phyloP scores from a whole-genome alignment of 495 filamentous ascomycete genomes.

The Cryomyces minteri region DNA sequence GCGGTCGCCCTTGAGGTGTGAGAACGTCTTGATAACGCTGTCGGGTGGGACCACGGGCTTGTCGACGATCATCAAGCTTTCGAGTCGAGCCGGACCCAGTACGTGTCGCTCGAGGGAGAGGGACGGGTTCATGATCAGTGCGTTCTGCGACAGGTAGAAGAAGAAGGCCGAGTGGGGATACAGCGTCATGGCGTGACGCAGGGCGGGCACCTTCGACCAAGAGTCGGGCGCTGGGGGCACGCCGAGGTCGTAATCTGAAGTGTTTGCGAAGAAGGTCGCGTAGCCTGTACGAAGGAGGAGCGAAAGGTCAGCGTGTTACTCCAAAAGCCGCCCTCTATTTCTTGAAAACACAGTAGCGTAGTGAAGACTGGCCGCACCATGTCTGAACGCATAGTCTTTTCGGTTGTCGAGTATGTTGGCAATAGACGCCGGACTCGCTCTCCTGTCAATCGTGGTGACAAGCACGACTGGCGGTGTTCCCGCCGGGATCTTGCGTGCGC shows the following conservation, averaged over 20 bases:
- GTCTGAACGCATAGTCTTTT: slow-evolving; percentile 65
- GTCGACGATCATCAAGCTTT: slow-evolving; percentile 69
- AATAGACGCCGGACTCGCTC: slow-evolving; percentile 39
- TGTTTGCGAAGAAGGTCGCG: slow-evolving; percentile 59
- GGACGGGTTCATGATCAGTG: slow-evolving; percentile 78
- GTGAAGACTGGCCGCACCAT: slow-evolving; percentile 44
- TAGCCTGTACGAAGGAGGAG: slow-evolving; percentile 41
- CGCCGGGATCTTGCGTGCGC: slow-evolving; percentile 28
- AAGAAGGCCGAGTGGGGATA: slow-evolving; percentile 58
- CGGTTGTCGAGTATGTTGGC: slow-evolving; percentile 65
- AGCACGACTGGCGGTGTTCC: slow-evolving; percentile 69
- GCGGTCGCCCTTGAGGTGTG: slow-evolving; percentile 53
- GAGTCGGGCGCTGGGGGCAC: slow-evolving; percentile 35
- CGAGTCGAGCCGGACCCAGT: slow-evolving; percentile 43
- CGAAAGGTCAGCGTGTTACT: too few relatives aligned
- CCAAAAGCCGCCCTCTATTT: too few relatives aligned
- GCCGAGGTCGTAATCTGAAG: slow-evolving; percentile 54
- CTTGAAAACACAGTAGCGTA: too few relatives aligned
- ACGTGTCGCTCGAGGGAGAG: slow-evolving; percentile 52
- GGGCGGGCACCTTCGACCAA: slow-evolving; percentile 72
- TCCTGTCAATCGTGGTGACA: slow-evolving; percentile 64
- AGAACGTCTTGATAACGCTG: slow-evolving; percentile 90
- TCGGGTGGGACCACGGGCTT: slow-evolving; percentile 81
- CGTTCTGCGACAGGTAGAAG: slow-evolving; percentile 68
- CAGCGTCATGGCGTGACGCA: slow-evolving; percentile 72